Evolutionary conservation across 2,329 filamentous ascomycete genomes (phyloP).

Genomic region (Onygenales sp.): DNA sequence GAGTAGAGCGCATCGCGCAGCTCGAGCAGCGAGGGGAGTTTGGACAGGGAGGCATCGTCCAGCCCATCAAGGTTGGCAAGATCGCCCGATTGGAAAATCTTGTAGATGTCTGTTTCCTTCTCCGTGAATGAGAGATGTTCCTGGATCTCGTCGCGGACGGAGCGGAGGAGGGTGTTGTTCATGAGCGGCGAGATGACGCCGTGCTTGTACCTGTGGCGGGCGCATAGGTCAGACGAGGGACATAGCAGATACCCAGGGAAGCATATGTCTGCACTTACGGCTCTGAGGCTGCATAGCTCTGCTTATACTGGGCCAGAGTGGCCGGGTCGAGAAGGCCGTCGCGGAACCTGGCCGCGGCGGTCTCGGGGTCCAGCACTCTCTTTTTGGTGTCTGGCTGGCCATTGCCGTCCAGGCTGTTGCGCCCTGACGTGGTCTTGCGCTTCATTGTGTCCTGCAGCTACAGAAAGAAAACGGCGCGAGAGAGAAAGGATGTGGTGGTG

Average conservation of each 20-base stretch:
- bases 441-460: slow-evolving; percentile 24
- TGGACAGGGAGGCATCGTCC: slow-evolving; percentile 72
- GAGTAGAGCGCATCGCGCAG: slow-evolving; percentile 96
- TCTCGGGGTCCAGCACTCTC: slow-evolving; percentile 28
- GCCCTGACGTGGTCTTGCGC: slow-evolving; percentile 29
- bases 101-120: slow-evolving; percentile 99
- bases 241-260: not conserved
- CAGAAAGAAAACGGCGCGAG: not conserved
- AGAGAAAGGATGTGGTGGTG: not conserved
- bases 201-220: slow-evolving; percentile 63
- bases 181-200: slow-evolving; percentile 78
- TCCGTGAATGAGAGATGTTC: slow-evolving; percentile 90
- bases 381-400: slow-evolving; percentile 29
- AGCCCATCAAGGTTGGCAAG: slow-evolving; percentile 93
- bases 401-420: slow-evolving; percentile 21
- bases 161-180: slow-evolving; percentile 69
- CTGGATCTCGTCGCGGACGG: slow-evolving; percentile 80
- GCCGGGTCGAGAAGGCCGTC: slow-evolving; percentile 33
- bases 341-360: slow-evolving; percentile 32
- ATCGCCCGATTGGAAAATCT: slow-evolving; percentile 97
- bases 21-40: slow-evolving; percentile 77
- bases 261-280: slow-evolving; percentile 24
- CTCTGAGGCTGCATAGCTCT: slow-evolving; percentile 31
- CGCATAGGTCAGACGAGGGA: not conserved
- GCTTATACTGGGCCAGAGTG: slow-evolving; percentile 33